A percentile compares a stretch with the other conserved stretches of the same genome.
Conservation (phyloP, 2,329 filamentous ascomycete species). For the Massarina eburnea region DNA sequence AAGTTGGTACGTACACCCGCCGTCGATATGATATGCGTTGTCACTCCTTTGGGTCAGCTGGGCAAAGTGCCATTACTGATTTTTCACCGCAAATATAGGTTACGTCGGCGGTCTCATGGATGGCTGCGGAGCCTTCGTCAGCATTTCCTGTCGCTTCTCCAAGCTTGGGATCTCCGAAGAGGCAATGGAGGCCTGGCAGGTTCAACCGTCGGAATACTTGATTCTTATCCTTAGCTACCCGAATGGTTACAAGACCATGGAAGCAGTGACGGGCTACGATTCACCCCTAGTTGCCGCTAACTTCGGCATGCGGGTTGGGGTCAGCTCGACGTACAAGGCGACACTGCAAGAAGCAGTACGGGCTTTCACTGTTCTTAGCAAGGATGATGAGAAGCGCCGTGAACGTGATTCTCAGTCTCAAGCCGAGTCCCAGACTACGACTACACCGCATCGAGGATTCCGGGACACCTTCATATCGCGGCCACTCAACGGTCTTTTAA, state of each 20-base stretch:
- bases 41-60: too few species aligned
- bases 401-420: conserved; percentile 21
- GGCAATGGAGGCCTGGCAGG: conserved; percentile 74
- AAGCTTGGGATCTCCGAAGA: conserved; percentile 75
- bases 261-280: conserved; percentile 53
- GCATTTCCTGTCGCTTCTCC: conserved; percentile 67
- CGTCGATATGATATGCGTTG: too few species aligned
- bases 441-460: conserved; percentile 41
- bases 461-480: conserved; percentile 69
- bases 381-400: conserved; percentile 30
- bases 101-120: conserved; percentile 56
- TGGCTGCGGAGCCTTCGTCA: conserved; percentile 57
- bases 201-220: conserved; percentile 68
- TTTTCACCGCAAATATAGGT: too few species aligned
- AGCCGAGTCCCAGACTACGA: conserved; percentile 17
- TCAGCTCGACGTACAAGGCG: conserved; percentile 74
- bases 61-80: too few species aligned
- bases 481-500: conserved; percentile 69
- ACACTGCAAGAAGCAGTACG: conserved; percentile 55
- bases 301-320: conserved; percentile 68
- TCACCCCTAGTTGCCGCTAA: conserved; percentile 35
- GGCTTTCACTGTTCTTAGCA: conserved; percentile 51
- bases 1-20: too few species aligned
- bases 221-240: conserved; percentile 70
- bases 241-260: conserved; percentile 62